Evolutionary conservation across 2,329 filamentous ascomycete species (phyloP), one percentile per base, ranked within the genome.

Genomic region (Colletotrichum aenigma): DNA sequence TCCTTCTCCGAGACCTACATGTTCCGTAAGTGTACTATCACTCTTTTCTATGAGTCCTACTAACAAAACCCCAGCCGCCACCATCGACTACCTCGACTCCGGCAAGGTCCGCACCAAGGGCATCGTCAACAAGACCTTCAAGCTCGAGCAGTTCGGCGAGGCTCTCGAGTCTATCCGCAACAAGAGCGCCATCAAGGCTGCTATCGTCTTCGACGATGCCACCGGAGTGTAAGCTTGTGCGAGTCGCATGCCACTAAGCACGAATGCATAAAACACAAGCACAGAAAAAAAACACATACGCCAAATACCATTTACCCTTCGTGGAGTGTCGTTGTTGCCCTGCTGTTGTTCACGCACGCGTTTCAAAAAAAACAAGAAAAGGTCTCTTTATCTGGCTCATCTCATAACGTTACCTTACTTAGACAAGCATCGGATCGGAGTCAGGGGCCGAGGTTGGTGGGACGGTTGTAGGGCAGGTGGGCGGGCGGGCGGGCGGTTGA

Each of bases 1-100:
- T 93, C 91, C 68, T 95, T 95, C 86, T 94, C 91, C 64, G 93
- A 94, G 84, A 93, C 92, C 28, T 93, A 92, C 85, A 94, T 93
- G 88, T 94, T 94, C 88, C 92, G 86, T 87, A 84, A 81, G 85
- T 36, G 34, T 8, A 16, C 34, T 36, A 3, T 3, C 3, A 16
- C 34, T 36, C 16, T 24, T 7, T 13, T 9, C 52, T 18, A 15
- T 24, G 12, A 13, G 9, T 70, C n/a, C 26, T 28, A 56, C 34
- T 38, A 7, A 69, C 66, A 58, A 30, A 4, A 3, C 8, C 64
- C 61, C 30, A 86, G 84, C 87, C 12, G 83, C 87, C 72, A 89
- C 87, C 6, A 85, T 88, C 65, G 85, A 87, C 81, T 88, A 91
- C 82, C 87, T 91, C 34, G 89, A 92, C 80, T 88, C 86, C 21